Percentiles rank a stretch among this genome's conserved stretches.
These are phyloP conservation scores for Tricholoma sp. DNA, from an alignment of 768 basidiomycete genomes.

Conservation along the genomic window DNA sequence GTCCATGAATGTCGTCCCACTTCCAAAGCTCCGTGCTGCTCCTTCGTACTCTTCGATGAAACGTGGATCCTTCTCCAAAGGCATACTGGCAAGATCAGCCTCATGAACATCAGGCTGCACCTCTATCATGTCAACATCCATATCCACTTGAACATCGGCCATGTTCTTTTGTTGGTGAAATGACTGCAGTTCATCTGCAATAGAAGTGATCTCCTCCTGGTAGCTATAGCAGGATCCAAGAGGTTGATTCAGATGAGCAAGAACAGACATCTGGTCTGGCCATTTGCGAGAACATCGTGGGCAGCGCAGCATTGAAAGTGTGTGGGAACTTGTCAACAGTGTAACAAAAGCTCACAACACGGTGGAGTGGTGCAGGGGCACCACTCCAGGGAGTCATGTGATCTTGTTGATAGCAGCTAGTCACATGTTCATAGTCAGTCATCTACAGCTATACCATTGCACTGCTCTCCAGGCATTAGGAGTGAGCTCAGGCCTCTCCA, in stretches of 20 bases:
- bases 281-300: neutral
- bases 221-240: neutral
- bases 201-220: neutral
- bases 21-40: too few relatives aligned
- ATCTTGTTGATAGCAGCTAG: too few relatives aligned
- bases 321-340: neutral
- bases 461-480: too few relatives aligned
- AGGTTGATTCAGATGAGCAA: constrained; percentile 1
- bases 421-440: too few relatives aligned
- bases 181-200: neutral
- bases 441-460: too few relatives aligned
- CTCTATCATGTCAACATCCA: neutral
- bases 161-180: neutral
- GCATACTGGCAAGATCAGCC: neutral
- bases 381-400: too few relatives aligned
- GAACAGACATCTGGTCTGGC: neutral
- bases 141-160: neutral
- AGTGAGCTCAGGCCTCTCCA: too few relatives aligned
- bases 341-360: too few relatives aligned
- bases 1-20: constrained; percentile 19
- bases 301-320: neutral
- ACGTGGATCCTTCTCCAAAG: neutral
- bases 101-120: neutral
- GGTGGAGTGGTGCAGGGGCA: too few relatives aligned
- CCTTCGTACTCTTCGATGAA: neutral